Evolutionary conservation across 1,284 basidiomycete species (phyloP).

Genomic region (Boletellus deceptivus): DNA sequence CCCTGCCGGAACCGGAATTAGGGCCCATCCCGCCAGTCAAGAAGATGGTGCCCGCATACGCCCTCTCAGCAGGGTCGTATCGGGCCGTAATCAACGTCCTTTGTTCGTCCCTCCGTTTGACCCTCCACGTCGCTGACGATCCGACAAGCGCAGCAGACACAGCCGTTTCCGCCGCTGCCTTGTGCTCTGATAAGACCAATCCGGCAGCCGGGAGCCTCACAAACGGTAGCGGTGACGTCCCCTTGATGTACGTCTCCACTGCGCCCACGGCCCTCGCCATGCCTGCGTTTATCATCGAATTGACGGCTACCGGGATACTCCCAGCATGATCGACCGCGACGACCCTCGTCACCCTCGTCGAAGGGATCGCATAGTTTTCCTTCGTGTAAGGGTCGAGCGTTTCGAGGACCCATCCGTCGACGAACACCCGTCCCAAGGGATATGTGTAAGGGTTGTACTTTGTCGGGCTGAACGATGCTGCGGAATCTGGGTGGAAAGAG

Average conservation of each 20-base stretch:
- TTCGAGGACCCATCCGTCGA: conserved; percentile 97
- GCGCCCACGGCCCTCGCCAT: conserved; percentile 68
- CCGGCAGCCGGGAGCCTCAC: conserved; percentile 65
- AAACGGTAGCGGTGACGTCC: conserved; percentile 58
- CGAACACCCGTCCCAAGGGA: conserved; percentile 78
- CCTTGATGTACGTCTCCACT: conserved; percentile 70
- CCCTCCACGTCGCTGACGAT: conserved; percentile 46
- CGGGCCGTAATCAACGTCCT: conserved; percentile 51
- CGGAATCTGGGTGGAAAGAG: conserved; percentile 68
- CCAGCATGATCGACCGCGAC: conserved; percentile 90
- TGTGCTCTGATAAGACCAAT: conserved; percentile 53
- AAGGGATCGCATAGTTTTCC: conserved; percentile 94
- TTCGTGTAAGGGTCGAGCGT: conserved; percentile 96
- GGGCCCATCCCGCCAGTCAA: conserved; percentile 21
- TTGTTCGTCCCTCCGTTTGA: conserved; percentile 56
- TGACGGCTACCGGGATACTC: conserved; percentile 82
- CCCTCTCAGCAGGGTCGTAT: conserved; percentile 48
- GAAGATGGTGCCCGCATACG: conserved; percentile 51
- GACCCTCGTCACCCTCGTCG: conserved; percentile 86
- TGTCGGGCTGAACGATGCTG: conserved; percentile 50
- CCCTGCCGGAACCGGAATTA: conserved; percentile 2
- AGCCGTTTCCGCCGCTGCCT: conserved; percentile 20
- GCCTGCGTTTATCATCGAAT: conserved; percentile 82
- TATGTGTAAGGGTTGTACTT: conserved; percentile 81
- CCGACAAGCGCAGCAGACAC: conserved; percentile 3